phyloP scores from a whole-genome alignment of 306 rosid genomes.

The Cicer judaicum region DNA sequence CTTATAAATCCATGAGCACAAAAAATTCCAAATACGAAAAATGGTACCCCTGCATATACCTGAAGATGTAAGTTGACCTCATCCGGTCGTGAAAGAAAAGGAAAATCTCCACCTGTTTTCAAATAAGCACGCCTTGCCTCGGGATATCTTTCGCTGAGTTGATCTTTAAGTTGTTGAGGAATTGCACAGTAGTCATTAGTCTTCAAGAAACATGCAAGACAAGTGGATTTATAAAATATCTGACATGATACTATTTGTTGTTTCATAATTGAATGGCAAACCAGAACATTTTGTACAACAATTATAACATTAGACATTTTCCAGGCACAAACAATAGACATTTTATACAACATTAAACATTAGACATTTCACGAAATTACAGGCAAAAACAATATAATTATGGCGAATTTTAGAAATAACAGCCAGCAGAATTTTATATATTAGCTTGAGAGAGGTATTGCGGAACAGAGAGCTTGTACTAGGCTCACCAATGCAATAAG shows the following conservation, averaged over 20 bases:
- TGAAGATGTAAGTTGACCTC: slow-evolving; percentile 98
- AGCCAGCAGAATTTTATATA: slow-evolving; percentile 30
- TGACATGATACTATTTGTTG: slow-evolving; percentile 19
- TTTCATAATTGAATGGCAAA: slow-evolving; percentile 26
- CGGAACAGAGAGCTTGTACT: slow-evolving; percentile 1
- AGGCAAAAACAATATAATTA: background rate
- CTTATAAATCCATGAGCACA: slow-evolving; percentile 17
- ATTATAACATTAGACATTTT: background rate
- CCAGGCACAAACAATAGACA: no score
- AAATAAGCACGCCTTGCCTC: slow-evolving; percentile 87
- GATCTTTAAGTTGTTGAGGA: slow-evolving; percentile 91
- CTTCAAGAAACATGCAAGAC: slow-evolving; percentile 52
- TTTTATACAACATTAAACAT: no score
- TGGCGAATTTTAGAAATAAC: slow-evolving; percentile 7
- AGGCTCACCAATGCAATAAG: background rate
- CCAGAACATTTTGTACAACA: slow-evolving; percentile 9
- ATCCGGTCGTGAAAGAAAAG: slow-evolving; percentile 97
- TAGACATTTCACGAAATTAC: slow-evolving; percentile 8
- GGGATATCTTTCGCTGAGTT: slow-evolving; percentile 84
- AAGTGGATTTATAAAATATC: slow-evolving; percentile 40
- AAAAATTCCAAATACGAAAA: slow-evolving; percentile 12
- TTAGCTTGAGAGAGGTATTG: slow-evolving; percentile 14
- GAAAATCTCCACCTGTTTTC: slow-evolving; percentile 96
- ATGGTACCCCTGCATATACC: slow-evolving; percentile 51
- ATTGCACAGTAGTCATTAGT: slow-evolving; percentile 96